Evolutionary conservation across 352 stramenopile species (phyloP), one percentile per base, ranked within the genome.

Genomic region (Aphanomyces cochlioides): DNA sequence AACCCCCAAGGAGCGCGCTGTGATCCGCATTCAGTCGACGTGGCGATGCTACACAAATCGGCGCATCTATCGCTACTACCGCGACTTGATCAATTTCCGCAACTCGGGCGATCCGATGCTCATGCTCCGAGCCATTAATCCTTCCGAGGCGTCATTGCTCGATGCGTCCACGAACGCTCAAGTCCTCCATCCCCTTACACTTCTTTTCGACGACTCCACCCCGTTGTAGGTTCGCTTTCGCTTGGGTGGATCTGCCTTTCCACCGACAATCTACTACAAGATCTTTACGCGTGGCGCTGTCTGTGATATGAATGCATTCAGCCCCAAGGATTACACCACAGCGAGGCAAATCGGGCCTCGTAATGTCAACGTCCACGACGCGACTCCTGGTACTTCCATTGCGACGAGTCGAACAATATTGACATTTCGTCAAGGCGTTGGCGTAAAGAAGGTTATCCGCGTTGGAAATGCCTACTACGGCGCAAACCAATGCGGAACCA

Each of bases 191-290:
- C 50, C 50, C 50, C 2, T 13, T 19, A 8, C 2, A 53, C 13
- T 19, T 19, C 1, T 19, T 1, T 19, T 19, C 2, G n/a, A n/a
- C 45, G n/a, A 15, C 45, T 19, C 45, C 45, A 50, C 17, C 45
- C 17, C 45, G 10, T 40, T 67, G 38, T 53, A 69, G 57, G 83
- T 97, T 36, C 87, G 89, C 1, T 97, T 97, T 67, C 84, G 91
- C 2, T 81, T 97, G 41, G 91, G 91, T 2, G 90, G 91, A 0
- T 67, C 87, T 53, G 79, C 76, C 4, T 97, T 97, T 75, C 91
- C 91, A 7, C 91, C 91, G n/a, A 92, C 85, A 17, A 96, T 97
- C 58, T 97, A 97, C 83, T 97, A 97, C 83, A 97, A 97, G 77
- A 91, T 97, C 71, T 97, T 93, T 75, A 95, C 88, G 17, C 83